phyloP scores from a whole-genome alignment of 2,329 filamentous ascomycete species.

The Colletotrichum musicola region DNA sequence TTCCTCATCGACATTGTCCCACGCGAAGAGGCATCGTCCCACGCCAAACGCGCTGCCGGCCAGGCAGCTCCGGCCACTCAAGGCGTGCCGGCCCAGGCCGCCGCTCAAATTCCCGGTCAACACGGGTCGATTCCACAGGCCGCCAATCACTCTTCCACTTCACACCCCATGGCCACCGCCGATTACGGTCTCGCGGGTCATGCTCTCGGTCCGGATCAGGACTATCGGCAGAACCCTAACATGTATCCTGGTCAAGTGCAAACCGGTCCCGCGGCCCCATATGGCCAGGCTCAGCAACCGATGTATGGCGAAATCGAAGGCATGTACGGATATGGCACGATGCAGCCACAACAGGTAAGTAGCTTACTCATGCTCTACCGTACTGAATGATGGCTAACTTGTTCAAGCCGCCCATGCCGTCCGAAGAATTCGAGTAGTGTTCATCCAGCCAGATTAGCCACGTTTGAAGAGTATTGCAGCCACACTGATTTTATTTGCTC shows the following conservation, averaged over 20 bases:
- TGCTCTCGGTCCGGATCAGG: conserved; percentile 75
- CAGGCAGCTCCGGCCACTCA: conserved; percentile 59
- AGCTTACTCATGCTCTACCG: too few relatives aligned
- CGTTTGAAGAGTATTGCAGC: conserved; percentile 1
- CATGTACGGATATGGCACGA: conserved; percentile 86
- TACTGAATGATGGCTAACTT: conserved; percentile 34
- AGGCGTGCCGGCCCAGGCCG: conserved; percentile 47
- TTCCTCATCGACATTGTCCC: conserved; percentile 99
- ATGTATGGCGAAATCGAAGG: conserved; percentile 87
- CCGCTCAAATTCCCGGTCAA: conserved; percentile 65
- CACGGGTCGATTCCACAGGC: conserved; percentile 64
- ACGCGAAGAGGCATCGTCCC: conserved; percentile 89
- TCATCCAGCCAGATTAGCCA: not conserved
- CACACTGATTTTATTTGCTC: not conserved
- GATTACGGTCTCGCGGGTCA: conserved; percentile 75
- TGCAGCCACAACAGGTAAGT: conserved; percentile 85
- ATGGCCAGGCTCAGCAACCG: conserved; percentile 81
- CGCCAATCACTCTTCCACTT: conserved; percentile 65
- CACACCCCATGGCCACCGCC: conserved; percentile 69
- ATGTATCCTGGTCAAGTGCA: conserved; percentile 89
- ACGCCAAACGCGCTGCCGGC: conserved; percentile 80
- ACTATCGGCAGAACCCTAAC: conserved; percentile 82
- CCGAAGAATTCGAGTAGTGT: conserved; percentile 59
- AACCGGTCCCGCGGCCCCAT: conserved; percentile 76
- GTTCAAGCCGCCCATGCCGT: conserved; percentile 54